A percentile compares a stretch with the other conserved stretches of the same genome.
Evolutionary conservation across 78 protist genomes (phyloP).

Genomic region (Dictyostelium firmibasis): DNA sequence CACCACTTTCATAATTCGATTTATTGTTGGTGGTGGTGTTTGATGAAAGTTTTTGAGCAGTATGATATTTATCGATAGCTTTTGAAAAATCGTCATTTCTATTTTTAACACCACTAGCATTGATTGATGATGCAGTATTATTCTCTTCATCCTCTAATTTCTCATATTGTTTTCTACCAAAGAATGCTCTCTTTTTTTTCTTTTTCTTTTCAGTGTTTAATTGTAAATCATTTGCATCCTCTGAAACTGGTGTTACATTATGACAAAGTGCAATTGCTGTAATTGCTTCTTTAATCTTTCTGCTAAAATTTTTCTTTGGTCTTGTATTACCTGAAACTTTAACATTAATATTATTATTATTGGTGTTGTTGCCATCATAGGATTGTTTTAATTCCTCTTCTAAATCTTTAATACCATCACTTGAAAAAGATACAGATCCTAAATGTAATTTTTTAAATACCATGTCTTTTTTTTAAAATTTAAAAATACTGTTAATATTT

Average conservation of each 20-base stretch:
- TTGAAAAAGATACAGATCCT: slow-evolving; percentile 84
- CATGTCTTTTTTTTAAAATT: slow-evolving; percentile 72
- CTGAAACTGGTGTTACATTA: slow-evolving; percentile 95
- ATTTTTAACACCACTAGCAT: neutral
- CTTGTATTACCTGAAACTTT: neutral
- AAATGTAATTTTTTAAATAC: slow-evolving; percentile 90
- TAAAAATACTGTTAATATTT: no score
- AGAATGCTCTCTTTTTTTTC: neutral
- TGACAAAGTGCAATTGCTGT: slow-evolving; percentile 96
- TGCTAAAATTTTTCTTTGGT: neutral
- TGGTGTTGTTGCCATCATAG: neutral
- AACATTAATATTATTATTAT: neutral
- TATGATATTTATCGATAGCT: neutral
- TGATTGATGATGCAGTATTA: neutral
- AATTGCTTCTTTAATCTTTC: slow-evolving; percentile 74
- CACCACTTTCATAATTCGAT: neutral
- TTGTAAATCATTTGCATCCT: neutral
- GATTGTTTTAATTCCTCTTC: slow-evolving; percentile 56
- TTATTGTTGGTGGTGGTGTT: neutral
- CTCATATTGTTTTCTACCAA: slow-evolving; percentile 24
- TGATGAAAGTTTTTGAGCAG: neutral
- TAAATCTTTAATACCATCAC: slow-evolving; percentile 74
- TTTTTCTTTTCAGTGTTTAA: slow-evolving; percentile 11
- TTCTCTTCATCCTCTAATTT: slow-evolving; percentile 1
- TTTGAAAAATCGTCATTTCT: neutral